Base-by-base conservation (phyloP, 805 yeast genomes). In the Metschnikowia similis region DNA sequence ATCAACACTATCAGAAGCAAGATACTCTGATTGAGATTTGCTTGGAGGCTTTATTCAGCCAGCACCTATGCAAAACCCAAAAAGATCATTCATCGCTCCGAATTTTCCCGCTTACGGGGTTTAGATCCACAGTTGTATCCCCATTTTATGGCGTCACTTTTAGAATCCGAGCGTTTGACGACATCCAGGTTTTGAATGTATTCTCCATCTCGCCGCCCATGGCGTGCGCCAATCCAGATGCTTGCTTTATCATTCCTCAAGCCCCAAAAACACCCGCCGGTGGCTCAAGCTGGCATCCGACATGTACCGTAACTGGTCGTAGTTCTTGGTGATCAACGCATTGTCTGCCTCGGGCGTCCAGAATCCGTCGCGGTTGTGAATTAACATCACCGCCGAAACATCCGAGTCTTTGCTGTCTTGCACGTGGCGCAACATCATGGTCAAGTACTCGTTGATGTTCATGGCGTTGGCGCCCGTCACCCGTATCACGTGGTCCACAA, bases 271-370 rank as follows among this genome's bases (percentile, higher is more conserved):
- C 21, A 37, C 43, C 8, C 58, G 53, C 35, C 60, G 50, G 27
- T 41, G 40, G 6, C 41, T 36, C 21, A 57, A 41, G 45, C 45
- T 51, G 21, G 39, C 42, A 32, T 50, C 48, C 13, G 34, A 41
- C 56, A 49, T 51, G 44, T 52, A 49, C 27, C 32, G n/a, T 48
- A 57, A 52, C 14, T 35, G 30, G 10, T 36, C 49, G 16, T 35
- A 29, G 17, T 56, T 41, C 17, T 50, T 51, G 29, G 44, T 41
- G 21, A 32, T 38, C 49, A 57, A 49, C 17, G 53, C 55, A 11
- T 42, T 42, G 47, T 57, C 61, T 45, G 57, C 44, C 35, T 52
- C 53, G 2, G 57, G 56, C 14, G 55, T 56, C 61, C 61, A 57
- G 35, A 54, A 50, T 3, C 61, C 61, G 29, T 52, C 41, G 9